Base-by-base conservation (phyloP, 1,284 basidiomycete genomes). In the Sporisorium reilianum region DNA sequence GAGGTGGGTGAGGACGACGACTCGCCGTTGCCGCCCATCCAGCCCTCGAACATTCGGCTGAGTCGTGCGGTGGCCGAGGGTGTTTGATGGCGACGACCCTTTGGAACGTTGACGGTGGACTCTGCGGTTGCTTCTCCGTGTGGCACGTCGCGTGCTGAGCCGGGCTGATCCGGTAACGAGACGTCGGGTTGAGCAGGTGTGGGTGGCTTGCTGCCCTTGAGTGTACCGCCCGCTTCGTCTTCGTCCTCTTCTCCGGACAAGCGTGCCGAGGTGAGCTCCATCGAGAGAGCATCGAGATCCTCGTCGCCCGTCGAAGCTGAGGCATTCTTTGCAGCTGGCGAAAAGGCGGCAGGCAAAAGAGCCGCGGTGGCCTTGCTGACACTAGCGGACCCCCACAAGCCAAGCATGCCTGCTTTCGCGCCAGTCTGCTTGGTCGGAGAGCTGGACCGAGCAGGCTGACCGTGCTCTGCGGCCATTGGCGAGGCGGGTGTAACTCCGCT, bases 1-100 rank as follows among this genome's bases (percentile, higher is more conserved):
- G 71, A 64, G 1, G 61, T 50, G n/a, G n/a, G n/a, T 9, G 75
- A 65, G 8, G 75, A 69, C 8, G 53, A 41, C 14, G 71, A 54
- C 34, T 70, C 70, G 7, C 30, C 51, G n/a, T 46, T 45, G 23
- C 68, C 54, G 6, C 69, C 66, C 26, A 78, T 64, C 79, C 79
- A 80, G 49, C 79, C 78, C 42, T 80, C 79, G 45, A 80, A 80
- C 75, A 80, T 80, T 8, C 68, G 54, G 52, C 77, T 79, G 32
- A 80, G 64, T 45, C 79, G 57, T 12, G 78, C 67, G 2, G 79
- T 78, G 5, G 78, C 65, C 25, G 66, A 66, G 25, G 70, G 73
- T 8, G 60, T 42, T 38, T 71, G 69, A 22, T 65, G 64, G 20
- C 72, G 50, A n/a, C 67, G 64, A 18, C 55, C 41, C 32, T 66